Base-by-base conservation (phyloP, 495 filamentous ascomycete genomes). In the Usnea hakonensis region DNA sequence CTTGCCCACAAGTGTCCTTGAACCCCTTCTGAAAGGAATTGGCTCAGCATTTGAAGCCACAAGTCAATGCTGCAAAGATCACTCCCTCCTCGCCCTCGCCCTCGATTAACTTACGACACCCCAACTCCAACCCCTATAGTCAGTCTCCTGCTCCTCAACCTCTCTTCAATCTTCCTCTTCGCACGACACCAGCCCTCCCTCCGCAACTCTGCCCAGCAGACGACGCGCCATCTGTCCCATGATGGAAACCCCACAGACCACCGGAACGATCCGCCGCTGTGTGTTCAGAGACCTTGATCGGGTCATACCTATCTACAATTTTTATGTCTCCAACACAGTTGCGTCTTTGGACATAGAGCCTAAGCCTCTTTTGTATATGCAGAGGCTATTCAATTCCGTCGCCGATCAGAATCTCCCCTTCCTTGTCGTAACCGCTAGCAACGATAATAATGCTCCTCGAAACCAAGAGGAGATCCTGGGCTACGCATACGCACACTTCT, bases 311-410 rank as follows among this genome's bases (percentile, higher is more conserved):
- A 74, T 75, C 62, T 70, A 73, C 62, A 67, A 60, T 23, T 64
- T 71, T 46, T 71, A 75, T 57, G 65, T 75, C 38, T 56, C 58
- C 32, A 57, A 76, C 60, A 75, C 67, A 2, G 63, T 67, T 11
- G 55, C 66, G 23, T 72, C 71, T n/a, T 71, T 74, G 32, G 63
- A 65, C 46, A 65, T 50, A 5, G 60, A 64, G 44, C 62, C 68
- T 6, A 70, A 64, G 33, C 59, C 68, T 13, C 30, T 64, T 17
- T 50, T 55, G 3, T 62, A 71, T 32, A 68, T 71, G 26, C 40
- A 53, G 5, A 48, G 58, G 23, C 70, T 67, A 46, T 66, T 62
- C 44, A 41, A 66, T 17, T 60, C 68, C 23, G 62, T 72, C 7
- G 40, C 23, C 6, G n/a, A 53, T 21, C 58, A 64, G 10, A 61